Percentiles rank a stretch among this genome's conserved stretches.
Conservation (phyloP, 148 eudicot genomes). For the Silene conica region DNA sequence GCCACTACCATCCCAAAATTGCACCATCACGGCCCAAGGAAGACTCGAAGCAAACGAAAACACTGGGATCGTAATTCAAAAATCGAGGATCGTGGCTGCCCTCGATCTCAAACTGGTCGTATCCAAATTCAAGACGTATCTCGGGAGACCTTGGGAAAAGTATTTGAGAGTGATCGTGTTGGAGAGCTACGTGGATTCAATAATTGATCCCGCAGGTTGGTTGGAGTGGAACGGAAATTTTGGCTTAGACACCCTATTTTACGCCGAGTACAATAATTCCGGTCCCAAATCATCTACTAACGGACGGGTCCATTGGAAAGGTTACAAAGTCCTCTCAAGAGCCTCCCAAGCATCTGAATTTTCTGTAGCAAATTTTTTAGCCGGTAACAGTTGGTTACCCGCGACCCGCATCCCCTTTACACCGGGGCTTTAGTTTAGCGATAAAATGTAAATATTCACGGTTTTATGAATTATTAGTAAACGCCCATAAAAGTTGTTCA, state of each 20-base stretch:
- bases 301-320: slow-evolving; percentile 33
- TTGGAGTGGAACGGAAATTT: slow-evolving; percentile 35
- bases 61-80: slow-evolving; percentile 41
- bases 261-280: slow-evolving; percentile 36
- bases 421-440: slow-evolving; percentile 21
- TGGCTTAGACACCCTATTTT: slow-evolving; percentile 32
- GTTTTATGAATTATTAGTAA: too few species aligned
- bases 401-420: slow-evolving; percentile 46
- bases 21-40: slow-evolving; percentile 41
- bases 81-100: slow-evolving; percentile 27
- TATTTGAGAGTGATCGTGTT: slow-evolving; percentile 34
- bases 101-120: slow-evolving; percentile 28
- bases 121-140: slow-evolving; percentile 25
- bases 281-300: slow-evolving; percentile 38
- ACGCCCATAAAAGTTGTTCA: too few species aligned
- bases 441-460: too few species aligned
- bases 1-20: slow-evolving; percentile 26
- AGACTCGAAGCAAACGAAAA: slow-evolving; percentile 42
- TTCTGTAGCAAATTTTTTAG: slow-evolving; percentile 37
- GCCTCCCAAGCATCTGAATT: slow-evolving; percentile 23
- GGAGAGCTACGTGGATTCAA: slow-evolving; percentile 21
- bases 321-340: slow-evolving; percentile 16
- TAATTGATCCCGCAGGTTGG: slow-evolving; percentile 38
- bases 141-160: slow-evolving; percentile 48
- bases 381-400: slow-evolving; percentile 52